A percentile compares a stretch with the other conserved stretches of the same genome.
These are phyloP conservation scores for Colletotrichum zoysiae DNA, from an alignment of 2,329 filamentous ascomycete genomes.

Conservation along the genomic window DNA sequence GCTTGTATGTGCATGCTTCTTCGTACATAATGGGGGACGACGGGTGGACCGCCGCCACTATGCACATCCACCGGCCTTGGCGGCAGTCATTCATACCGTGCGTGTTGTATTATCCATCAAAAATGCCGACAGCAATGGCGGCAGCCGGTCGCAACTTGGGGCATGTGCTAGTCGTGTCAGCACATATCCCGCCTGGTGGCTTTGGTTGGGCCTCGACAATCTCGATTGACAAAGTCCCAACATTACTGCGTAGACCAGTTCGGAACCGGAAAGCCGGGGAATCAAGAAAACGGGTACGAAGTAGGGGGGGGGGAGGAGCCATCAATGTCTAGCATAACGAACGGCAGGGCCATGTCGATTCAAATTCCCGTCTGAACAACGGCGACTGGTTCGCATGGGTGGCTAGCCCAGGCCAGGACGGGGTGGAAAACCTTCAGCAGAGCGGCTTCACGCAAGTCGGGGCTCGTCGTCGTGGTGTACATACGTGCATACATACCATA, in stretches of 20 bases:
- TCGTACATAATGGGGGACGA: not conserved
- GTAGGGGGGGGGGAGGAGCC: not conserved
- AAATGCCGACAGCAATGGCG: not conserved
- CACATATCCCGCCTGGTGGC: not conserved
- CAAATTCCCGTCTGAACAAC: constrained; percentile 34
- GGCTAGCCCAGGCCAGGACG: constrained; percentile 6
- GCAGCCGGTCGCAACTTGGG: not conserved
- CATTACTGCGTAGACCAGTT: not conserved
- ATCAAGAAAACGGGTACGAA: not conserved
- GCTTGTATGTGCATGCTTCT: too few relatives aligned
- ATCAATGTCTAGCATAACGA: constrained; percentile 20
- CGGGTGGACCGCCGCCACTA: constrained; percentile 26
- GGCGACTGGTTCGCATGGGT: constrained; percentile 36
- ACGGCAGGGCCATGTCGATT: constrained; percentile 28
- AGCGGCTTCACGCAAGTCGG: not conserved
- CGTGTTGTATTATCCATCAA: not conserved
- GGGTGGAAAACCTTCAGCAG: constrained; percentile 24
- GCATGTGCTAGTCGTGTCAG: not conserved
- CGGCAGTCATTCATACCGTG: not conserved
- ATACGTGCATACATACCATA: too few relatives aligned
- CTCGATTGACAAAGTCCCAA: constrained; percentile 14
- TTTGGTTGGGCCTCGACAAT: constrained; percentile 23
- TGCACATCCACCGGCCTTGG: constrained; percentile 27
- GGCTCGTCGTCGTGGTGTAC: not conserved
- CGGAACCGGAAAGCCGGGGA: constrained; percentile 31